Evolutionary conservation across 768 basidiomycete species (phyloP), one percentile per base, ranked within the genome.

Genomic region (Russula foetens): DNA sequence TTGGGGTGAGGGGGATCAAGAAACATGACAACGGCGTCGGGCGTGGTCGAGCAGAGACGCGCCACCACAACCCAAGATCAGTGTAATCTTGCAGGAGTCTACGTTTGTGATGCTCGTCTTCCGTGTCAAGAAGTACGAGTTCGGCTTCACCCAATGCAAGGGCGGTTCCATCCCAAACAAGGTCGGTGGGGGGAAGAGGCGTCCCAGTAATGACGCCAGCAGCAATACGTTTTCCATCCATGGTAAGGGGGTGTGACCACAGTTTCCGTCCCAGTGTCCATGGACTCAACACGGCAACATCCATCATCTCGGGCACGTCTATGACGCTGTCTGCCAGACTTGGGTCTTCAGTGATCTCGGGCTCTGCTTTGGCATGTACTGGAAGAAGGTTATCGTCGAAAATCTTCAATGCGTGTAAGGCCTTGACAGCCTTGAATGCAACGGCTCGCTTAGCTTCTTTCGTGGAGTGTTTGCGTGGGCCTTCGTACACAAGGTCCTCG

Each of bases 351-450:
- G 85, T 84, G 55, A 81, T 76, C 29, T 78, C 77, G 31, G 75
- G 76, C 5, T 76, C 81, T 43, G 74, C 74, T 29, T 79, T 71
- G 46, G 77, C 78, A 15, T 83, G 77, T n/a, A 80, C 75, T 0
- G 93, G 92, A 11, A 92, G 77, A 2, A 96, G 79, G 68, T 88
- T 85, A 58, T 92, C 85, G 67, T 95, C 86, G 65, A 94, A 86
- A 5, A 90, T 85, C 29, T 86, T 80, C n/a, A 90, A 73, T 29
- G 76, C 75, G 61, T 85, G 81, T 17, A 96, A 77, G 2, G 76
- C 75, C 65, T 82, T 84, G 23, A 91, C 88, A 3, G 88, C 92
- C 62, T 82, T 72, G 69, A 91, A 95, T 0, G 91, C 88, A 12
- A 82, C 91, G 3, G 88, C 87, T 7, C 92, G 84, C 66, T 84